Conservation (phyloP, 257 asterid species). For the Rehmannia glutinosa region DNA sequence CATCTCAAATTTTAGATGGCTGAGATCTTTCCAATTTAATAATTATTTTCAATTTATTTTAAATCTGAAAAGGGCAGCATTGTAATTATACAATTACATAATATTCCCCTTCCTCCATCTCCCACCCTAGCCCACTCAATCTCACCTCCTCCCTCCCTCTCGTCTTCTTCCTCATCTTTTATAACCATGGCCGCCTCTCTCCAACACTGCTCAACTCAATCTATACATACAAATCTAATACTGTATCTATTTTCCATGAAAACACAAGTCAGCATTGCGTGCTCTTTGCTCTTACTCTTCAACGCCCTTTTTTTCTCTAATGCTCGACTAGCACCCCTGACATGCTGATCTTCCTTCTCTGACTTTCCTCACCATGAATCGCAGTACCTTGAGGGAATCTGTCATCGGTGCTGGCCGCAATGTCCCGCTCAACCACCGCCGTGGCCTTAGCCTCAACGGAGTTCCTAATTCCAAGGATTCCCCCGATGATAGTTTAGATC, state of each 20-base stretch:
- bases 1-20: too few species aligned
- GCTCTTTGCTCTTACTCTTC: not conserved
- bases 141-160: too few species aligned
- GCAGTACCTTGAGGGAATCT: constrained; percentile 69
- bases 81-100: too few species aligned
- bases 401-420: constrained; percentile 42
- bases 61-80: too few species aligned
- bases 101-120: too few species aligned
- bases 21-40: too few species aligned
- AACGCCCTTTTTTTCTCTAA: not conserved
- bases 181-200: too few species aligned
- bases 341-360: constrained; percentile 13
- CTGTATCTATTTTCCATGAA: not conserved
- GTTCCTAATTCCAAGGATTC: constrained; percentile 30
- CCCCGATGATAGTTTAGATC: constrained; percentile 64
- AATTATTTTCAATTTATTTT: too few species aligned
- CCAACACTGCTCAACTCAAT: constrained; percentile 5
- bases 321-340: not conserved
- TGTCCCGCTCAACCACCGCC: constrained; percentile 56
- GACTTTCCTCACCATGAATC: constrained; percentile 38
- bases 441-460: constrained; percentile 58
- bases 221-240: constrained; percentile 12
- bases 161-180: too few species aligned
- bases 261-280: not conserved
- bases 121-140: too few species aligned